phyloP scores from a whole-genome alignment of 805 yeast species.

The Sporopachydermia quercuum region DNA sequence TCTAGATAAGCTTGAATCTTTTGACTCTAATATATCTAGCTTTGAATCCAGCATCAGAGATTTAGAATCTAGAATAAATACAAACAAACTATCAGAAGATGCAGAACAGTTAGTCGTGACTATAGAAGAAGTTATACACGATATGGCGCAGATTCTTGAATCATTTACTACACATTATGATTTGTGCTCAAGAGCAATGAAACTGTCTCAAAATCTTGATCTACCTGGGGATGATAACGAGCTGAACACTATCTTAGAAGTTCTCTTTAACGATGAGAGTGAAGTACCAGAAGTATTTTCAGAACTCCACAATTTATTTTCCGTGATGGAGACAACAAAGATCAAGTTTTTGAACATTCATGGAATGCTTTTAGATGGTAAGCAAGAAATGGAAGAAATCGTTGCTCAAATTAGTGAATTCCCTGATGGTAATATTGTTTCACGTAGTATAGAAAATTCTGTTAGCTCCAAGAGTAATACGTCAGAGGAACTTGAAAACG shows the following conservation, averaged over 20 bases:
- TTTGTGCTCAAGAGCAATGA: slow-evolving; percentile 43
- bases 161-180: slow-evolving; percentile 75
- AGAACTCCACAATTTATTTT: not conserved
- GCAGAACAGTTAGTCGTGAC: slow-evolving; percentile 10
- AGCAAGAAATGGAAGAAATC: not conserved
- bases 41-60: no score
- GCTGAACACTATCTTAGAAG: slow-evolving; percentile 26
- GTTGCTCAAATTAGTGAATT: not conserved
- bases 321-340: not conserved
- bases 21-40: slow-evolving; percentile 17
- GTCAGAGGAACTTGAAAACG: slow-evolving; percentile 9
- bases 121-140: slow-evolving; percentile 35
- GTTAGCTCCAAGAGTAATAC: slow-evolving; percentile 10
- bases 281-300: slow-evolving; percentile 42
- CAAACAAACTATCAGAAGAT: slow-evolving; percentile 14
- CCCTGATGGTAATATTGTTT: no score
- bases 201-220: slow-evolving; percentile 19
- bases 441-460: no score
- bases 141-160: slow-evolving; percentile 52
- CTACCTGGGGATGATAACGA: slow-evolving; percentile 16
- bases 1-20: slow-evolving; percentile 16
- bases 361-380: not conserved
- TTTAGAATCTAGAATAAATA: slow-evolving; percentile 10
- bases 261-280: slow-evolving; percentile 34
- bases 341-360: not conserved